phyloP scores from a whole-genome alignment of 192 early-diverging fungal genomes.

The Umbelopsis isabellina region DNA sequence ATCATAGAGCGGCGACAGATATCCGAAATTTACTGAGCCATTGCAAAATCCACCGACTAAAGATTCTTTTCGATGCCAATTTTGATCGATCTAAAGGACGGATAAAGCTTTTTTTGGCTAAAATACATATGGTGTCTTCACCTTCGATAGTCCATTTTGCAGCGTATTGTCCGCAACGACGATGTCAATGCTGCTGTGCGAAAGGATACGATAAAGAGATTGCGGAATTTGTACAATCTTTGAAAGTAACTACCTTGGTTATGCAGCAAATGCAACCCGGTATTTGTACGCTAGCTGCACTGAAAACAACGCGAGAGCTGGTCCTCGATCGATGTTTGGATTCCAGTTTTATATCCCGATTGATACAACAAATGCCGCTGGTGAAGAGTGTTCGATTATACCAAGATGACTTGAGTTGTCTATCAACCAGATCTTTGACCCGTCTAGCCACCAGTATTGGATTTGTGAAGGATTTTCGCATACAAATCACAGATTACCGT shows the following conservation, averaged over 20 bases:
- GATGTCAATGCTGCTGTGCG: slow-evolving; percentile 16
- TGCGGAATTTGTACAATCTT: not conserved
- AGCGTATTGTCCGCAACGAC: slow-evolving; percentile 15
- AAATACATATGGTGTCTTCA: not conserved
- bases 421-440: not conserved
- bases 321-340: not conserved
- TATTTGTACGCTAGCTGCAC: not conserved
- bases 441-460: not conserved
- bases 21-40: not conserved
- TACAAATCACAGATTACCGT: not conserved
- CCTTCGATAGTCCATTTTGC: not conserved
- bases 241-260: not conserved
- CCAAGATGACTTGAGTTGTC: not conserved
- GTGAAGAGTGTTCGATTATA: slow-evolving; percentile 2
- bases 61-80: slow-evolving; percentile 14
- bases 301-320: not conserved
- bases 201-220: slow-evolving; percentile 12
- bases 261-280: slow-evolving; percentile 12
- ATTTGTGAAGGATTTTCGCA: slow-evolving; percentile 1
- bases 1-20: not conserved
- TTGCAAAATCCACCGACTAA: not conserved
- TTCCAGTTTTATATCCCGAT: slow-evolving; percentile 2
- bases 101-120: not conserved
- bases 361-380: slow-evolving; percentile 2
- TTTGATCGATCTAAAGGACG: not conserved